Evolutionary conservation across 352 stramenopile genomes (phyloP), one percentile per base, ranked within the genome.

Genomic region (Thalassiosira mediterranea): DNA sequence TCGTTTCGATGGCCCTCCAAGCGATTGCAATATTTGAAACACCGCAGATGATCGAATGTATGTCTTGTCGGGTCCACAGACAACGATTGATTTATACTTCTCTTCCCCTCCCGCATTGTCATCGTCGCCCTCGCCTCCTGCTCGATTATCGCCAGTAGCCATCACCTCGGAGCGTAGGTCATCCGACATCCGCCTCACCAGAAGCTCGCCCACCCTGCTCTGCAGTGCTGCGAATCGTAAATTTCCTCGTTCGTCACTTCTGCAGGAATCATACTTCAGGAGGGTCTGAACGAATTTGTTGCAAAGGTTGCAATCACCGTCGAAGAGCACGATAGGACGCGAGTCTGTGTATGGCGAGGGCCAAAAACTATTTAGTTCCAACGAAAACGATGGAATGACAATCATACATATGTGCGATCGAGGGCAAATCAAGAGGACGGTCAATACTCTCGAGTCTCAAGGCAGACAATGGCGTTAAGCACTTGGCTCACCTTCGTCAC

Each of bases 301-400:
- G 54, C 48, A 72, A 0, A 72, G 28, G 21, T 72, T 67, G 64
- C 65, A 79, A 37, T 64, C 26, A 29, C 54, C 51, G 42, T 86
- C 77, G 38, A 80, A 86, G 0, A 86, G 60, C 3, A 86, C 62
- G 37, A 86, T 80, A 1, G 77, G 77, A 29, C 77, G 63, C 21
- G 68, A 51, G 53, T 84, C 71, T 66, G 48, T 3, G 0, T 4
- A 17, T 21, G 31, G 37, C 8, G 25, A 38, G 8, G 31, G 44
- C 1, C 13, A 15, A 53, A 4, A 48, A 49, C 28, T 32, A 48
- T 26, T 2, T 19, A 53, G 32, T 2, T 51, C 17, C 0, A 17
- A 38, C 11, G 2, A 44, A 49, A 17, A 28, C 5, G 17, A 17
- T 25, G 47, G 21, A 13, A 34, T 2, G n/a, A 25, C n/a, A 49